phyloP scores from a whole-genome alignment of 108 stramenopile species.

The Aurantiochytrium sp. region DNA sequence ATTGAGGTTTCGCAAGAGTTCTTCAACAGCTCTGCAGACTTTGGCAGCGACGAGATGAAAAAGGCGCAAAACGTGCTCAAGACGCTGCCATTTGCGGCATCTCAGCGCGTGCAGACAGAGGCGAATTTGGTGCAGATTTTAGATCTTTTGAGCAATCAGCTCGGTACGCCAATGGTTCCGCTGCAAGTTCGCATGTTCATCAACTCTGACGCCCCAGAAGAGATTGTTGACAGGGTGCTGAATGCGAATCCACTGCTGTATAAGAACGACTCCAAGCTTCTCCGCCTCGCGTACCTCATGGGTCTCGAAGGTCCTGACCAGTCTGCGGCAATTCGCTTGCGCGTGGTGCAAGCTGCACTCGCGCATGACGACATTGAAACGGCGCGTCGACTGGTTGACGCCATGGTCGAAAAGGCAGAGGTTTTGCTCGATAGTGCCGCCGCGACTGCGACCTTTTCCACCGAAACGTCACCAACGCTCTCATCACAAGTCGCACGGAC shows the following conservation, averaged over 20 bases:
- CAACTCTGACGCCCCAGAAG: not conserved
- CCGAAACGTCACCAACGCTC: no score
- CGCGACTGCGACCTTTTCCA: not conserved
- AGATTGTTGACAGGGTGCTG: not conserved
- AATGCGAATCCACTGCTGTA: not conserved
- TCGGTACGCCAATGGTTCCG: not conserved
- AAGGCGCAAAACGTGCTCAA: not conserved
- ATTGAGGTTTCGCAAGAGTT: not conserved
- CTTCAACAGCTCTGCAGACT: not conserved
- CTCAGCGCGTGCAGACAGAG: not conserved
- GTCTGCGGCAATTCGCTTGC: not conserved
- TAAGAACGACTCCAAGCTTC: not conserved
- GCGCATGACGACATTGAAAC: not conserved
- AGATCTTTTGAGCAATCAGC: not conserved
- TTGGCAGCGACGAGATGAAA: not conserved
- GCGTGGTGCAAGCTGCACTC: not conserved
- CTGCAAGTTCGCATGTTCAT: conserved; percentile 8
- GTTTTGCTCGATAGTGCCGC: not conserved
- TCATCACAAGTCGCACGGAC: not conserved
- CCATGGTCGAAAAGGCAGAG: not conserved
- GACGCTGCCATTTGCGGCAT: not conserved
- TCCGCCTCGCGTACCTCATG: not conserved
- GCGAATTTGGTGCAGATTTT: not conserved
- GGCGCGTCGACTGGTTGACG: not conserved
- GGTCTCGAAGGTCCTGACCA: not conserved